Base-by-base conservation (phyloP, 768 basidiomycete genomes). In the Phanerodontia chrysosporium region DNA sequence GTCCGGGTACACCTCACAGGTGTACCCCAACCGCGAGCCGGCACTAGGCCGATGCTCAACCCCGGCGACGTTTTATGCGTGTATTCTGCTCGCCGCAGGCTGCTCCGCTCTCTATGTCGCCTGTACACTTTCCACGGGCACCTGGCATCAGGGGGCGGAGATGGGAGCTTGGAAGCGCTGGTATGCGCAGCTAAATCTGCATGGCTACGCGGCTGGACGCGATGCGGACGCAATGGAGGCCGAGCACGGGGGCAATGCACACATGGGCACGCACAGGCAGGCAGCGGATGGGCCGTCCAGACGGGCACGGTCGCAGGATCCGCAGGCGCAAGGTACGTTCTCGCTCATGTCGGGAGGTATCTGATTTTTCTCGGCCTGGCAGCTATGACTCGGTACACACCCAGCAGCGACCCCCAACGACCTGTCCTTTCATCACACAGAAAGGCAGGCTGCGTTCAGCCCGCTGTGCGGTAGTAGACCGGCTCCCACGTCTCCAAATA, bases 11-110 rank as follows among this genome's bases (percentile, higher is more conserved):
- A 79, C 74, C 79, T 78, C 76, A 42, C 39, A 73, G 27, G 46
- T 18, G 46, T 18, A 65, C 69, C 70, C 66, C 72, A 62, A 62
- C 67, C 69, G 65, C 49, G 13, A 60, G 30, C 58, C 44, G 45
- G 36, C 45, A 49, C 52, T 60, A 58, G 65, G 61, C 56, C 62
- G 59, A 51, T 69, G 73, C 75, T 74, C 77, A 77, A 65, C 64
- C 76, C 80, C 81, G 83, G 83, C 69, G 77, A 76, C 51, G 69
- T 83, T 84, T 78, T 60, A 29, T 58, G 77, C 67, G 64, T 69
- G 65, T 32, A 53, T 79, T 79, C 67, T 74, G 77, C 74, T 75
- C 73, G 71, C 83, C 83, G 81, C 81, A 78, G 79, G 70, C 76
- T 74, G 66, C 75, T 69, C 51, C 32, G 45, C 59, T 57, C 22